Percentiles rank a stretch among this genome's conserved stretches.
These are phyloP conservation scores for Hypomyces rosellus DNA, from an alignment of 2,329 filamentous ascomycete genomes.

Conservation along the genomic window DNA sequence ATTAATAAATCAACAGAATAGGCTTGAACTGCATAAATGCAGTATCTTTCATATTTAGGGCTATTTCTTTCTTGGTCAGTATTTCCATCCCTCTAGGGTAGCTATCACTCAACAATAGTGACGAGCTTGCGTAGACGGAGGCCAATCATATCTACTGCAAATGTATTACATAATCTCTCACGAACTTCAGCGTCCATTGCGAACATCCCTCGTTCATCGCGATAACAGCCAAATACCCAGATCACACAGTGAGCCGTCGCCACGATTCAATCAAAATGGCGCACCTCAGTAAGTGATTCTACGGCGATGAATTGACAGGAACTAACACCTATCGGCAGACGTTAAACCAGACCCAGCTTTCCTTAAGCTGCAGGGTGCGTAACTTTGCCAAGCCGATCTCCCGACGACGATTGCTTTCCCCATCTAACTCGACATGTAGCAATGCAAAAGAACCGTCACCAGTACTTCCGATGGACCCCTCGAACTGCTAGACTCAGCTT, in stretches of 20 bases:
- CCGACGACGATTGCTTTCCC: constrained; percentile 6
- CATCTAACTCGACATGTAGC: constrained; percentile 45
- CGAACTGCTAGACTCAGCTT: constrained; percentile 75
- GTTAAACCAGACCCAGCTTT: constrained; percentile 38
- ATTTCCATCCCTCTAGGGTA: constrained; percentile 1
- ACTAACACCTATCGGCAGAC: constrained; percentile 27
- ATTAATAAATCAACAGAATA: too few species aligned
- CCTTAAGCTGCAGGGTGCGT: constrained; percentile 35
- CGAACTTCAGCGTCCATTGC: constrained; percentile 5
- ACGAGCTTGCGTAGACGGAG: too few species aligned
- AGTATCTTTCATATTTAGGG: too few species aligned
- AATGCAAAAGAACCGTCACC: constrained; percentile 78
- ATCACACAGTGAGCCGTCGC: constrained; percentile 16
- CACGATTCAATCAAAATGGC: constrained; percentile 29
- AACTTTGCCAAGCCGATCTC: constrained; percentile 13
- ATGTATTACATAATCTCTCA: constrained; percentile 16
- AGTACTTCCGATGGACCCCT: constrained; percentile 91
- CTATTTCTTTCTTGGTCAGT: background rate
- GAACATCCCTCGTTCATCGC: constrained; percentile 10
- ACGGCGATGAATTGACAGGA: background rate
- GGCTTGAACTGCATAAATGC: too few species aligned
- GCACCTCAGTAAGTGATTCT: constrained; percentile 29
- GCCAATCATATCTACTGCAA: constrained; percentile 1
- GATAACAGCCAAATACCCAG: constrained; percentile 19
- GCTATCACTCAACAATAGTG: background rate